These are phyloP conservation scores for Beauveria caledonica DNA, from an alignment of 2,329 filamentous ascomycete species.

Conservation along the genomic window DNA sequence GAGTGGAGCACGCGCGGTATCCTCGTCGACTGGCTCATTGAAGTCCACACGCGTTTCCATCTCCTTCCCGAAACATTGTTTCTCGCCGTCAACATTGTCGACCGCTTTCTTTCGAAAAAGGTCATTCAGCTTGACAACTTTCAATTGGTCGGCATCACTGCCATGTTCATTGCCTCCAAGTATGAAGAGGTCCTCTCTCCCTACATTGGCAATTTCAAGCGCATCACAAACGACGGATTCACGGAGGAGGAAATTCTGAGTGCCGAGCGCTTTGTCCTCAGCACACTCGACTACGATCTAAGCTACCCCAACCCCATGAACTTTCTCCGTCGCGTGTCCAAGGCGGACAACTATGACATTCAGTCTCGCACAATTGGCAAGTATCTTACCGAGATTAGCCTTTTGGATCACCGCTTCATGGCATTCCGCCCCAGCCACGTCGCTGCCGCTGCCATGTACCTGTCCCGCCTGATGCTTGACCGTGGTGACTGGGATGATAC, in stretches of 20 bases:
- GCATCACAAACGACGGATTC: slow-evolving; percentile 95
- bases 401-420: slow-evolving; percentile 93
- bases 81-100: slow-evolving; percentile 95
- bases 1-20: slow-evolving; percentile 99
- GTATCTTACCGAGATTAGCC: slow-evolving; percentile 94
- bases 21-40: slow-evolving; percentile 94
- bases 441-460: slow-evolving; percentile 89
- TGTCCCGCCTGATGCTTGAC: slow-evolving; percentile 82
- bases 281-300: slow-evolving; percentile 88
- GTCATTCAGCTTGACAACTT: slow-evolving; percentile 93
- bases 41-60: slow-evolving; percentile 95
- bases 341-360: slow-evolving; percentile 99
- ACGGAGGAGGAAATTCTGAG: slow-evolving; percentile 90
- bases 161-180: slow-evolving; percentile 99
- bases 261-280: slow-evolving; percentile 91
- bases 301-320: slow-evolving; percentile 99
- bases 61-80: slow-evolving; percentile 94
- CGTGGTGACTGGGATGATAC: slow-evolving; percentile 89
- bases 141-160: slow-evolving; percentile 92
- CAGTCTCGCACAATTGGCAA: slow-evolving; percentile 95
- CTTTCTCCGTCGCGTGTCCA: slow-evolving; percentile 95
- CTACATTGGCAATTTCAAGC: slow-evolving; percentile 93
- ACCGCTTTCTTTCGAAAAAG: slow-evolving; percentile 92
- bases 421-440: slow-evolving; percentile 80
- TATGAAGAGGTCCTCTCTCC: slow-evolving; percentile 97